phyloP scores from a whole-genome alignment of 1,284 basidiomycete genomes.

The Cystobasidium slooffiae region DNA sequence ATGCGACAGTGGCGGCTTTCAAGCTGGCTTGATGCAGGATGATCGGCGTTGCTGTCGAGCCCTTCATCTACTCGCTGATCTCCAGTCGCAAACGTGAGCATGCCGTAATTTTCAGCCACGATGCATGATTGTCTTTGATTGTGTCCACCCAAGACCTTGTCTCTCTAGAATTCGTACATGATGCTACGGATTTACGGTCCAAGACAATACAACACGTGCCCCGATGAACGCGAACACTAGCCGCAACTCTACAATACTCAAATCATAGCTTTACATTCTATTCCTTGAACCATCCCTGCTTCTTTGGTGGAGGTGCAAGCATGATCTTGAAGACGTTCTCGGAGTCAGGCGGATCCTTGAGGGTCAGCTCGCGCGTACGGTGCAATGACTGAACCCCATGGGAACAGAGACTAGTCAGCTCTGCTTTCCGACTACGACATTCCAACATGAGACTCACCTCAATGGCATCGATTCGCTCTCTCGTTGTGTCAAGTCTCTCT shows the following conservation, averaged over 20 bases:
- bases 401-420: background rate
- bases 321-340: slow-evolving; percentile 44
- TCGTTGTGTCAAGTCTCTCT: slow-evolving; percentile 49
- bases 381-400: slow-evolving; percentile 43
- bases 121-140: too few relatives aligned
- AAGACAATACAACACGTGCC: too few relatives aligned
- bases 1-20: background rate
- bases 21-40: background rate
- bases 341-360: slow-evolving; percentile 47
- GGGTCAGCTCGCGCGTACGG: slow-evolving; percentile 52
- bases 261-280: background rate
- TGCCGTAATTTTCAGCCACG: too few relatives aligned
- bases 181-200: too few relatives aligned
- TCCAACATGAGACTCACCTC: slow-evolving; percentile 37
- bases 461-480: slow-evolving; percentile 51
- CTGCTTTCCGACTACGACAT: background rate
- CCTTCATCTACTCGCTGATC: too few relatives aligned
- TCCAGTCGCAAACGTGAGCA: too few relatives aligned
- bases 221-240: too few relatives aligned
- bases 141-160: too few relatives aligned
- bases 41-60: background rate
- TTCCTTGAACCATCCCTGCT: slow-evolving; percentile 18
- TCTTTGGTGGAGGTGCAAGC: slow-evolving; percentile 17
- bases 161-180: too few relatives aligned
- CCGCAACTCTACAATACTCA: too few relatives aligned